These are phyloP conservation scores for Candida michaelii DNA, from an alignment of 805 yeast species.

Conservation along the genomic window DNA sequence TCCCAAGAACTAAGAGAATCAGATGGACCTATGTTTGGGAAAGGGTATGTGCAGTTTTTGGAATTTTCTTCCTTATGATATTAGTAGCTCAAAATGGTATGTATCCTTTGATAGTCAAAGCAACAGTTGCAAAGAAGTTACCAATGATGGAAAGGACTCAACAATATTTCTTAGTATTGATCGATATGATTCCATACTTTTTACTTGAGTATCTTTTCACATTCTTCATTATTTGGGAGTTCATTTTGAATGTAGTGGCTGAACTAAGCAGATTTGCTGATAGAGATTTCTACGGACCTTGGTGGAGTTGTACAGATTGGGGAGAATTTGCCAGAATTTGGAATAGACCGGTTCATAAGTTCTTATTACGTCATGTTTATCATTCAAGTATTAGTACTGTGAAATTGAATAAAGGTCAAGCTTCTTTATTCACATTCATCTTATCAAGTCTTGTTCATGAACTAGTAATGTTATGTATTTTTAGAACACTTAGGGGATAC, in stretches of 20 bases:
- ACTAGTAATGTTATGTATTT: slow-evolving; percentile 86
- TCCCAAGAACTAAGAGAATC: slow-evolving; percentile 70
- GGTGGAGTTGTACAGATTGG: slow-evolving; percentile 98
- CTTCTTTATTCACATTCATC: slow-evolving; percentile 76
- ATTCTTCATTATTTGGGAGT: slow-evolving; percentile 94
- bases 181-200: slow-evolving; percentile 81
- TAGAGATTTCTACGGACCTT: slow-evolving; percentile 88
- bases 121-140: slow-evolving; percentile 50
- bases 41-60: slow-evolving; percentile 80
- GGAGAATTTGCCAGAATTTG: slow-evolving; percentile 89
- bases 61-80: slow-evolving; percentile 81
- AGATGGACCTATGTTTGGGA: slow-evolving; percentile 67
- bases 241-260: slow-evolving; percentile 84
- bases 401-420: slow-evolving; percentile 60
- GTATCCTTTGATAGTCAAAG: slow-evolving; percentile 69
- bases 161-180: slow-evolving; percentile 56
- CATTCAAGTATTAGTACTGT: slow-evolving; percentile 83
- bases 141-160: slow-evolving; percentile 46
- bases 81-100: slow-evolving; percentile 71
- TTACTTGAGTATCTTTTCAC: slow-evolving; percentile 70
- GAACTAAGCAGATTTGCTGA: slow-evolving; percentile 87
- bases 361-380: slow-evolving; percentile 88
- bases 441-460: slow-evolving; percentile 87
- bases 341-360: slow-evolving; percentile 92
- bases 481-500: slow-evolving; percentile 77